A percentile compares a stretch with the other conserved stretches of the same genome.
Evolutionary conservation across 345 rosid species (phyloP).

Genomic region (Toxicodendron radicans): DNA sequence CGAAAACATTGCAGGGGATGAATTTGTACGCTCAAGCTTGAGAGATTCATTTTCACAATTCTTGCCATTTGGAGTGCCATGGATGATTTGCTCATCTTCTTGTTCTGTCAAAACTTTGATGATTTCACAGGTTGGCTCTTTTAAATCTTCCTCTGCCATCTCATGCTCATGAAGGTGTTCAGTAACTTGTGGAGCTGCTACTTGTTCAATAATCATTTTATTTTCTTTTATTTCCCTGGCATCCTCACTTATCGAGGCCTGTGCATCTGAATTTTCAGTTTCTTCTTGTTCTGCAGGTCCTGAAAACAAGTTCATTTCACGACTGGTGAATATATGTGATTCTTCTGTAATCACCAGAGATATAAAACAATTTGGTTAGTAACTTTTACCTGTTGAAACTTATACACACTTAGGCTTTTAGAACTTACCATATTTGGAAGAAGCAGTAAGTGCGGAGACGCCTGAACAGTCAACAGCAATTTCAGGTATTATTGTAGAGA

Average conservation of each 20-base stretch:
- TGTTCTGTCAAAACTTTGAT: neutral
- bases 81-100: neutral
- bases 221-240: conserved; percentile 8
- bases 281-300: conserved; percentile 13
- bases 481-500: conserved; percentile 9
- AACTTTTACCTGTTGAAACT: neutral
- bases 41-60: too few species aligned
- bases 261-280: conserved; percentile 8
- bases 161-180: conserved; percentile 1
- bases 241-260: neutral
- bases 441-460: conserved; percentile 5
- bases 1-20: neutral
- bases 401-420: neutral
- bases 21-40: too few species aligned
- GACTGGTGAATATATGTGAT: neutral
- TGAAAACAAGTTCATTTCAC: conserved; percentile 7
- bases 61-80: conserved; percentile 5
- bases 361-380: neutral
- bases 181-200: neutral
- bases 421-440: conserved; percentile 18
- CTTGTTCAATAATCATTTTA: neutral
- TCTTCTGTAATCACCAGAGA: conserved; percentile 14
- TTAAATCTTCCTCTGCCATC: neutral
- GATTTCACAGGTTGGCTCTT: neutral
- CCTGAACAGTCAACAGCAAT: neutral